Base-by-base conservation (phyloP, 176 grass and related monocot species). In the Thalia dealbata region DNA sequence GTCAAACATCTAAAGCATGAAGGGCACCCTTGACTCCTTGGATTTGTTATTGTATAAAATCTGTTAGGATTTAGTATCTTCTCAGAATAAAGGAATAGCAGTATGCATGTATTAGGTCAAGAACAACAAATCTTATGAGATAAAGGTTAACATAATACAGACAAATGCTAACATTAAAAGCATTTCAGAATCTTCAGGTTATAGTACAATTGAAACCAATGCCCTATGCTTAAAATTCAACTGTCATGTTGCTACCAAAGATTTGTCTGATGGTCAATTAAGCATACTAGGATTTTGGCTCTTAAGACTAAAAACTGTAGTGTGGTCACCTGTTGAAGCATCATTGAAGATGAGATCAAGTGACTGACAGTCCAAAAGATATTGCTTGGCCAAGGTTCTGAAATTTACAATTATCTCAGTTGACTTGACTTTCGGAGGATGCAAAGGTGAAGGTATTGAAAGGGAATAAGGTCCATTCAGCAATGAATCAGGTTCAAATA, bases 341-440 rank as follows among this genome's bases (percentile, higher is more conserved):
- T 90, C 85, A 38, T 80, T 84, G 59, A 97, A 97, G 69, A 90
- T 82, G 72, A 97, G 87, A 86, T 86, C 88, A 41, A 97, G 85
- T 43, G 93, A 90, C 75, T 86, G 87, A 62, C 93, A 97, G 75
- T 97, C 89, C 70, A 78, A 85, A 79, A 97, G 88, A 71, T 88
- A 97, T 52, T 97, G 84, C 84, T 90, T 92, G 52, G 93, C 93
- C 52, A 97, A 81, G 38, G 67, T 84, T 82, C 88, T 86, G 61
- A 97, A 88, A 82, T 90, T 90, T 76, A 75, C 73, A 61, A 74
- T 84, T 68, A 88, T 81, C 72, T 92, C 76, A 58, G 81, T 26
- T 28, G 93, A 88, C 70, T 86, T 92, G 82, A 81, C 92, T 78
- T 82, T 88, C 45, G 91, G 88, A 78, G 86, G 77, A 25, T 59